Conservation (phyloP, 1,284 basidiomycete species). For the Ustilago shanxiensis region DNA sequence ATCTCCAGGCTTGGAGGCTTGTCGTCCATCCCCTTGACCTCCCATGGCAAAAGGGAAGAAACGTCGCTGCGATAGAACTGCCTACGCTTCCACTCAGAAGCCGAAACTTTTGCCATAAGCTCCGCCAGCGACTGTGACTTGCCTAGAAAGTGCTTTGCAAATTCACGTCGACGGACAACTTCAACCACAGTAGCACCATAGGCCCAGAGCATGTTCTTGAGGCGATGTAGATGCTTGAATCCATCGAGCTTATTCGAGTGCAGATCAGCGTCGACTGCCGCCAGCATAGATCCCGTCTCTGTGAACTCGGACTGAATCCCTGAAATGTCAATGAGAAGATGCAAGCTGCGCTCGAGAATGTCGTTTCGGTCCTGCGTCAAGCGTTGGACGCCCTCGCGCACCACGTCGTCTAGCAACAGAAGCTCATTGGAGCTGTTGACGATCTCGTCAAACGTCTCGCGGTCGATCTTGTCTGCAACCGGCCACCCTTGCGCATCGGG, state of each 20-base stretch:
- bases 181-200: slow-evolving; percentile 94
- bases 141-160: slow-evolving; percentile 70
- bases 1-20: slow-evolving; percentile 63
- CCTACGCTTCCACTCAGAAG: slow-evolving; percentile 58
- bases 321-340: slow-evolving; percentile 66
- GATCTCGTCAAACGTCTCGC: slow-evolving; percentile 42
- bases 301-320: slow-evolving; percentile 68
- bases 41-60: slow-evolving; percentile 60
- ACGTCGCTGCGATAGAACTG: slow-evolving; percentile 53
- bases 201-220: slow-evolving; percentile 90
- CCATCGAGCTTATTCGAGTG: slow-evolving; percentile 73
- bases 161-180: slow-evolving; percentile 88
- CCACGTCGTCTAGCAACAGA: slow-evolving; percentile 56
- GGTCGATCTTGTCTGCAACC: slow-evolving; percentile 56
- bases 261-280: slow-evolving; percentile 59
- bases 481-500: slow-evolving; percentile 64
- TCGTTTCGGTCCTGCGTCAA: slow-evolving; percentile 67
- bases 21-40: slow-evolving; percentile 60
- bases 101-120: slow-evolving; percentile 65
- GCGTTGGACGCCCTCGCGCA: slow-evolving; percentile 52
- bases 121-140: slow-evolving; percentile 65
- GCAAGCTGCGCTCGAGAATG: slow-evolving; percentile 59
- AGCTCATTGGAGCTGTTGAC: slow-evolving; percentile 54
- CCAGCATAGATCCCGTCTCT: slow-evolving; percentile 55
- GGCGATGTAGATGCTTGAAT: slow-evolving; percentile 87